A percentile compares a stretch with the other conserved stretches of the same genome.
Conservation (phyloP, 2,329 filamentous ascomycete species). For the Aspergillus tubingensis region DNA sequence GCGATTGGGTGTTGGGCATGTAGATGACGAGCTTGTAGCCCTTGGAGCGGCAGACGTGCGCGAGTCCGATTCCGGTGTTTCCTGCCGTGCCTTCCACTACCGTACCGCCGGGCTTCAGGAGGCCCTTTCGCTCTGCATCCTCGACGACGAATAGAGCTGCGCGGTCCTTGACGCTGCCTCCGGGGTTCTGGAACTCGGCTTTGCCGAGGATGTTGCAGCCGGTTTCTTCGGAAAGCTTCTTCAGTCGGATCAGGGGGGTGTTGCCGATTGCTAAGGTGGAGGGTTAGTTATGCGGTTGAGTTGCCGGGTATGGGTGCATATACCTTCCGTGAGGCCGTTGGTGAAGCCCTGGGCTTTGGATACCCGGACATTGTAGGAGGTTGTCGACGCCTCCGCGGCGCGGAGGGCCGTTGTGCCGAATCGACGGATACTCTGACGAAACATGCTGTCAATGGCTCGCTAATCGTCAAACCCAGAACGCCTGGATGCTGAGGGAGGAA, state of each 20-base stretch:
- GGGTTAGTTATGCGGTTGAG: not conserved
- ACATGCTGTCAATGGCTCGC: constrained; percentile 55
- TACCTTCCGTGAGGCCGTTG: constrained; percentile 79
- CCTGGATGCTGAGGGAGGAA: not conserved
- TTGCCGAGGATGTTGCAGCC: constrained; percentile 95
- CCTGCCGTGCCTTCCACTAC: constrained; percentile 97
- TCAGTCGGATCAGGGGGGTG: constrained; percentile 88
- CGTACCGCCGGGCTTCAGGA: constrained; percentile 82
- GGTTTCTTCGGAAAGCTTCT: constrained; percentile 83
- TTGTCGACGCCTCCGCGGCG: constrained; percentile 49
- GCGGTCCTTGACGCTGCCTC: constrained; percentile 93
- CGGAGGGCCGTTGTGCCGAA: constrained; percentile 66
- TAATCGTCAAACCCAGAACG: constrained; percentile 2
- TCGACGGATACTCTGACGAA: constrained; percentile 67
- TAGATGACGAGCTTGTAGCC: constrained; percentile 98
- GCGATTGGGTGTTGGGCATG: constrained; percentile 98
- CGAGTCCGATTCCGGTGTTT: constrained; percentile 96
- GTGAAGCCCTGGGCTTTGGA: constrained; percentile 79
- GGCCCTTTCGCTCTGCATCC: constrained; percentile 85
- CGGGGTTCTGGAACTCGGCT: constrained; percentile 98
- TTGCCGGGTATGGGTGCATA: too few species aligned
- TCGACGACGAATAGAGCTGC: constrained; percentile 92
- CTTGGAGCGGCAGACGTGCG: constrained; percentile 88
- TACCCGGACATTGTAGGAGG: constrained; percentile 67
- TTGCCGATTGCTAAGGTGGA: constrained; percentile 80